Evolutionary conservation across 2,329 filamentous ascomycete species (phyloP), one percentile per base, ranked within the genome.

Genomic region (Fusarium sterilihyphosum): DNA sequence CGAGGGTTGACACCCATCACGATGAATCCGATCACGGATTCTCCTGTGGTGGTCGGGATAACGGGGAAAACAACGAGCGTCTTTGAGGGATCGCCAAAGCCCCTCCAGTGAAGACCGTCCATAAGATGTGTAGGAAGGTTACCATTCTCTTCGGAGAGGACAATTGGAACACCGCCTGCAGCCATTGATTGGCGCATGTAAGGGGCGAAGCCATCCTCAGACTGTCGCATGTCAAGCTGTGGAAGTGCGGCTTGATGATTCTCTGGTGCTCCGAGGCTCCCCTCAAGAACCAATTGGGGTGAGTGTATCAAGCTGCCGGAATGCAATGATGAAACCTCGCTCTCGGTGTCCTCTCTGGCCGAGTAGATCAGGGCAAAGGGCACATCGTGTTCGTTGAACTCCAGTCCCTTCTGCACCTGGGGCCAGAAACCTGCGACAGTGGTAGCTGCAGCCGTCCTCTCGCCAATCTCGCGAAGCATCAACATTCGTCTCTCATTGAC

Each of bases 401-500:
- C 90, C 41, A 96, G 86, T 4, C 92, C 92, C 61, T 88, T 85
- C 46, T 91, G 86, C 5, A 95, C 91, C 75, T 92, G 88, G 3
- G 86, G 84, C 93, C 94, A 96, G 79, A 96, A 96, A 17, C 86
- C 86, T 78, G 90, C 91, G 4, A 95, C 88, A 68, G 93, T 92
- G 54, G 92, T 88, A n/a, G 93, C 93, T 22, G 89, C 85, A 5
- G 92, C 90, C 9, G 92, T 95, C 67, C 88, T 90, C 81, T 96
- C 93, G 57, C 93, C 93, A 50, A 96, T 90, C 79, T 95, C 93
- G 46, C 92, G 88, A 43, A 96, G 83, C 0, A 92, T 94, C 33
- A 94, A 86, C 93, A 96, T 95, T 53, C 93, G 88, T 62, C 94
- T 86, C 82, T 96, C 93, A 6, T 92, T 93, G 69, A 96, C 91